phyloP scores from a whole-genome alignment of 305 asterid genomes.

The Solanum chacoense region DNA sequence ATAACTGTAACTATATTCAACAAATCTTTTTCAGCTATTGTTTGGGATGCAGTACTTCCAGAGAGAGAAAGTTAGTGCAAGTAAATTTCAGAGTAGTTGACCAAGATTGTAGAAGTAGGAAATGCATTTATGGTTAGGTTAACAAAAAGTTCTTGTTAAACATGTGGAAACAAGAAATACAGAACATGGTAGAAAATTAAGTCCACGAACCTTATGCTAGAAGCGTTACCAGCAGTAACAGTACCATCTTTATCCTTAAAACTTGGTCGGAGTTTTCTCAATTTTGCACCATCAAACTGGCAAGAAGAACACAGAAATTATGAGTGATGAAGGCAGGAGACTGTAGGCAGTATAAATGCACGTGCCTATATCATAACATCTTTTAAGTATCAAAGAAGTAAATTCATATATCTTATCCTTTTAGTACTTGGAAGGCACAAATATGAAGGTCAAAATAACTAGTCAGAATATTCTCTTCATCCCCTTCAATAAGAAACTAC shows the following conservation, averaged over 20 bases:
- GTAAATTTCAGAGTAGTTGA: neutral
- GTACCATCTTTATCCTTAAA: slow-evolving; percentile 94
- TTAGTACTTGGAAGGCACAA: neutral
- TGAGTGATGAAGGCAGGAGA: neutral
- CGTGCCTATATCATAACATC: neutral
- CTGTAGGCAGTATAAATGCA: neutral
- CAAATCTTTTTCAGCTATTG: neutral
- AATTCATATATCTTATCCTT: neutral
- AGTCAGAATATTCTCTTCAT: neutral
- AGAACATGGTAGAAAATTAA: neutral
- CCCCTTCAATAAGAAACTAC: neutral
- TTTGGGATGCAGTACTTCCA: neutral
- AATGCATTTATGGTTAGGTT: neutral
- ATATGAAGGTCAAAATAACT: neutral
- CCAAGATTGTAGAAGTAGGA: neutral
- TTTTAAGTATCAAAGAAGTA: neutral
- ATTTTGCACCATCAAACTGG: slow-evolving; percentile 91
- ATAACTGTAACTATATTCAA: neutral
- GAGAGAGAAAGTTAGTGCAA: neutral
- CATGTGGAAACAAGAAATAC: neutral
- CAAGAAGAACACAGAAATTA: slow-evolving; percentile 2
- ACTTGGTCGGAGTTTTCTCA: slow-evolving; percentile 94
- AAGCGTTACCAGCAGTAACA: slow-evolving; percentile 96
- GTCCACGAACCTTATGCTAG: slow-evolving; percentile 73
- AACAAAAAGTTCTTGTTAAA: neutral